Evolutionary conservation across 2,329 filamentous ascomycete genomes (phyloP).

Genomic region (Arachnomyces sp.): DNA sequence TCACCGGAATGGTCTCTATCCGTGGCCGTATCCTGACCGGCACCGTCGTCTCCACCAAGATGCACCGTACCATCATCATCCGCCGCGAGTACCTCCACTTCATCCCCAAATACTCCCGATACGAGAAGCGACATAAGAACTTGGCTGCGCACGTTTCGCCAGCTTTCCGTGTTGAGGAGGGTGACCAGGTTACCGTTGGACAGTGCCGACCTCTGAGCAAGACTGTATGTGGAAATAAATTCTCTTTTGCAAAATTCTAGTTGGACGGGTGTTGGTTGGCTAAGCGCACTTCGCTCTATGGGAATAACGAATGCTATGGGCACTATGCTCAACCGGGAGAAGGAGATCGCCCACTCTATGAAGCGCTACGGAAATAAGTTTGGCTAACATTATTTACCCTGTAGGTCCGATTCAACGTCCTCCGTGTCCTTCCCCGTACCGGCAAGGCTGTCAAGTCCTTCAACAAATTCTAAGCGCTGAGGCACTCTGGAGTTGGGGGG

Average conservation of each 20-base stretch:
- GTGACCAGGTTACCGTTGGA: slow-evolving; percentile 98
- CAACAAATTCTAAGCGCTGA: slow-evolving; percentile 80
- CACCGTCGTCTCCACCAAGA: slow-evolving; percentile 99
- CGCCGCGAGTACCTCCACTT: slow-evolving; percentile 99
- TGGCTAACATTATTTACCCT: slow-evolving; percentile 6
- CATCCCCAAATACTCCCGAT: slow-evolving; percentile 99
- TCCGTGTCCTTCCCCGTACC: slow-evolving; percentile 94
- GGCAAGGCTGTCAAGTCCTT: slow-evolving; percentile 98
- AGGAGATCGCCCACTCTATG: not conserved
- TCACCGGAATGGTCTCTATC: slow-evolving; percentile 98
- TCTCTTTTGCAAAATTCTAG: not conserved
- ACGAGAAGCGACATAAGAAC: slow-evolving; percentile 99
- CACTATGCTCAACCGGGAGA: not conserved
- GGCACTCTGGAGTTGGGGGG: slow-evolving; percentile 22
- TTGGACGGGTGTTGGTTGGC: slow-evolving; percentile 1
- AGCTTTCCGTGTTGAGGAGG: slow-evolving; percentile 99
- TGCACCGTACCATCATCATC: slow-evolving; percentile 99
- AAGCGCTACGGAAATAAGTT: no score
- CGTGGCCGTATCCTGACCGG: slow-evolving; percentile 99
- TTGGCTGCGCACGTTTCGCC: slow-evolving; percentile 97
- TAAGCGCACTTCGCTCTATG: no score
- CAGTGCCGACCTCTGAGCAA: slow-evolving; percentile 99
- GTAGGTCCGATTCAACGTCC: slow-evolving; percentile 98
- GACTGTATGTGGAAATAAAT: slow-evolving; percentile 65
- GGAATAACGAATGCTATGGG: no score